Conservation (phyloP, 345 rosid genomes). For the Citropsis articulata region DNA sequence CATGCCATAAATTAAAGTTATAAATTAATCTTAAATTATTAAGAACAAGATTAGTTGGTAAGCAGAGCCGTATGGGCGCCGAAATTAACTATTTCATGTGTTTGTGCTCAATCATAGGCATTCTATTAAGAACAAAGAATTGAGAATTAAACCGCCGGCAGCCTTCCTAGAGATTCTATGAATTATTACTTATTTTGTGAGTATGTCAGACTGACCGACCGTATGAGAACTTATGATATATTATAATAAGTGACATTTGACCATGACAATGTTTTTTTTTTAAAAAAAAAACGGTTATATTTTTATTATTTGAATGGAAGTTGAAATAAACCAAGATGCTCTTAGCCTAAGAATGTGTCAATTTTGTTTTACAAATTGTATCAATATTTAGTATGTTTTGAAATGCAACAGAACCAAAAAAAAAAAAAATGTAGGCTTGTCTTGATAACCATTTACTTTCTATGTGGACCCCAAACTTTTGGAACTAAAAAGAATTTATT, state of each 20-base stretch:
- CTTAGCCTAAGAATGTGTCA: neutral
- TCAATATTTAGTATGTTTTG: too few relatives aligned
- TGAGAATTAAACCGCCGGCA: neutral
- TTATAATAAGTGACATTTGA: neutral
- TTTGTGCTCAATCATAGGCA: neutral
- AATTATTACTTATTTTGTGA: neutral
- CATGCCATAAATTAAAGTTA: neutral
- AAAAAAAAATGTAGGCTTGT: neutral
- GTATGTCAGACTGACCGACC: too few relatives aligned
- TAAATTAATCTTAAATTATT: neutral
- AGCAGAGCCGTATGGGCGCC: neutral
- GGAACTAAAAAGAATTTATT: neutral
- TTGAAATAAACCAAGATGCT: neutral
- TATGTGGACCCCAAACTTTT: neutral
- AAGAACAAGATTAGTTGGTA: neutral
- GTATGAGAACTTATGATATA: neutral
- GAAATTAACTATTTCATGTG: neutral
- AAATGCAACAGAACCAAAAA: too few relatives aligned
- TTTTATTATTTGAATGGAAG: neutral
- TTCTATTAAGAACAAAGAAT: neutral
- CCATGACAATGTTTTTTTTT: neutral
- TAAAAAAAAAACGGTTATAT: neutral
- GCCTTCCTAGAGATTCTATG: neutral
- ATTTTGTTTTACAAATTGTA: too few relatives aligned
- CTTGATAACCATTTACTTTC: neutral